A percentile compares a stretch with the other conserved stretches of the same genome.
Evolutionary conservation across 768 basidiomycete species (phyloP).

Genomic region (Boletellus ananas): DNA sequence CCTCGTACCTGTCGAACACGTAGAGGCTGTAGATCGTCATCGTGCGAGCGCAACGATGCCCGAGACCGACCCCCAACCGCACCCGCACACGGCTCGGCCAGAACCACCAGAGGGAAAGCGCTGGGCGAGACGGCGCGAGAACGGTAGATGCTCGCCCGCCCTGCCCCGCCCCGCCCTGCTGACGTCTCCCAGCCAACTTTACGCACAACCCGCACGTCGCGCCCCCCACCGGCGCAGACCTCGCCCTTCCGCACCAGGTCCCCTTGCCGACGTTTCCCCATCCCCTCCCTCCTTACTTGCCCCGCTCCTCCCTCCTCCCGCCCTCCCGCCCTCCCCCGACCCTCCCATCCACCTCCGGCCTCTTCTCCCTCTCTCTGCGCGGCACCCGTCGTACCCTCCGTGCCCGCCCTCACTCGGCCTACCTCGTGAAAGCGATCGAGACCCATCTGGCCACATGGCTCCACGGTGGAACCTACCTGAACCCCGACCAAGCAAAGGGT

Average conservation of each 20-base stretch:
- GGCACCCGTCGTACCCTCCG: slow-evolving; percentile 70
- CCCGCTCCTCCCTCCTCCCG: slow-evolving; percentile 55
- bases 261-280: slow-evolving; percentile 64
- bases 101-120: slow-evolving; percentile 76
- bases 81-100: slow-evolving; percentile 43
- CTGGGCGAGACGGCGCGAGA: slow-evolving; percentile 72
- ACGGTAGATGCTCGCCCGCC: slow-evolving; percentile 42
- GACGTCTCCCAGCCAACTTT: slow-evolving; percentile 53
- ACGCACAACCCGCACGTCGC: slow-evolving; percentile 70
- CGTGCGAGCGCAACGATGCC: too few species aligned
- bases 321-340: slow-evolving; percentile 35
- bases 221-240: slow-evolving; percentile 57
- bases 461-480: slow-evolving; percentile 50
- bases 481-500: slow-evolving; percentile 42
- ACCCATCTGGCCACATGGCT: slow-evolving; percentile 63
- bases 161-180: not conserved
- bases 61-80: slow-evolving; percentile 3
- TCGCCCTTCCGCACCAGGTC: slow-evolving; percentile 40
- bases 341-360: slow-evolving; percentile 58
- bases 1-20: slow-evolving; percentile 76
- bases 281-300: slow-evolving; percentile 68
- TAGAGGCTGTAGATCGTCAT: slow-evolving; percentile 94
- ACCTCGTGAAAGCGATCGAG: slow-evolving; percentile 68
- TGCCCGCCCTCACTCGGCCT: slow-evolving; percentile 45
- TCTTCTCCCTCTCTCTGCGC: slow-evolving; percentile 72